Evolutionary conservation across 139 green algal genomes (phyloP), one percentile per base, ranked within the genome.

Genomic region (Asterochloris erici): DNA sequence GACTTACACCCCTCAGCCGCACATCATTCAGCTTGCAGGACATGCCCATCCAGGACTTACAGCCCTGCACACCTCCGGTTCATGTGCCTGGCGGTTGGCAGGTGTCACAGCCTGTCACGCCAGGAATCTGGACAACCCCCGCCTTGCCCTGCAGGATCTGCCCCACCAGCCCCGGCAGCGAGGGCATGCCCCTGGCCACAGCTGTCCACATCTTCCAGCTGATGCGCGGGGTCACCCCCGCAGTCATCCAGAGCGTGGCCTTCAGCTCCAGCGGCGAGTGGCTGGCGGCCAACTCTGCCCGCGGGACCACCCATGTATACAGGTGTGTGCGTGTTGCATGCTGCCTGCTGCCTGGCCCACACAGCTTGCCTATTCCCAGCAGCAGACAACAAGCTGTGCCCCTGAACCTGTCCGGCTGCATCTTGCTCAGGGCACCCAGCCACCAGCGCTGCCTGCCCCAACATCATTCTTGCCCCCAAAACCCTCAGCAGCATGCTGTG

Each of bases 171-270:
- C 38, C 38, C 38, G 38, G 38, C 38, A n/a, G 68, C 68, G 24
- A 23, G 21, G 68, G 23, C 78, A 73, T 23, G 19, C 78, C 78
- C 27, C 27, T 74, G 78, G 78, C 73, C 69, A 76, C 71, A 23
- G 81, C 79, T 9, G 63, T 85, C 21, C 64, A 77, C 68, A 74
- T 85, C 74, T 83, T 77, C 82, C 90, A 90, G 64, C 79, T 97
- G 73, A 82, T 92, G 28, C 90, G 90, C n/a, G 93, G 93, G 14
- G 62, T 97, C 23, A 91, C 93, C 15, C 90, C 91, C 9, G 88
- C 90, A 0, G 88, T 91, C 24, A 88, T 95, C 62, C 81, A 90
- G 79, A 86, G 85, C 73, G 78, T 94, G 28, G 84, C 88, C 6
- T 92, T 93, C 60, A 86, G 84, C 0, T 87, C 81, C 12, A 90